These are phyloP conservation scores for Tricholoma furcatifolium DNA, from an alignment of 768 basidiomycete species.

Conservation along the genomic window DNA sequence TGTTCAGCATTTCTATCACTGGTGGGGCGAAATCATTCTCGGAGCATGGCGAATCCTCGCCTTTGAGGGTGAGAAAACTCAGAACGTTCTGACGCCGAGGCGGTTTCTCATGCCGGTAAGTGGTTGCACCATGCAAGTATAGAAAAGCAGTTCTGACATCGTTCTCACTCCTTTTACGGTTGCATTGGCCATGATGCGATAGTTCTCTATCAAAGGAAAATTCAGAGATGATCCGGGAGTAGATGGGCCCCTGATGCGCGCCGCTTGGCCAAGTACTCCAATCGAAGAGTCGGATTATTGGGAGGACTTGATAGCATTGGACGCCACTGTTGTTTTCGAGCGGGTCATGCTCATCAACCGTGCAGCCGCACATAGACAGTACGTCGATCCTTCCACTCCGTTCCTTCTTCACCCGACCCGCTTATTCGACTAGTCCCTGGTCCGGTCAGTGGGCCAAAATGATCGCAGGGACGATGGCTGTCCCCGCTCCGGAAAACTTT, in stretches of 20 bases:
- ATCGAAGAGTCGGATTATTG: constrained; percentile 64
- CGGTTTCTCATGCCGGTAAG: constrained; percentile 37
- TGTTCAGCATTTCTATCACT: constrained; percentile 43
- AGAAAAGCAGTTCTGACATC: not conserved
- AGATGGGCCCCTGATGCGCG: constrained; percentile 62
- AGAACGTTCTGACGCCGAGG: constrained; percentile 21
- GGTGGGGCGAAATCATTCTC: constrained; percentile 47
- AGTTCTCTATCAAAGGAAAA: constrained; percentile 26
- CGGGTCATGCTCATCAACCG: constrained; percentile 62
- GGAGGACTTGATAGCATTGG: constrained; percentile 48
- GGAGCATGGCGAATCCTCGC: constrained; percentile 42
- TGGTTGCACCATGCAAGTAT: not conserved
- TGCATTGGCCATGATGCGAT: not conserved
- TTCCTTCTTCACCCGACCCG: constrained; percentile 1
- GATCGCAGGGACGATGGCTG: constrained; percentile 31
- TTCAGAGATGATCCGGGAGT: constrained; percentile 66
- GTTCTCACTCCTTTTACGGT: not conserved
- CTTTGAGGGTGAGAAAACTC: constrained; percentile 17
- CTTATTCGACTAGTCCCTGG: constrained; percentile 22
- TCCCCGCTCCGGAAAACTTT: constrained; percentile 26
- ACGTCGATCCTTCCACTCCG: constrained; percentile 12
- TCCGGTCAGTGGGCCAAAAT: constrained; percentile 33
- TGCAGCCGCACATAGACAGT: constrained; percentile 54
- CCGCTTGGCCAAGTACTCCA: constrained; percentile 57
- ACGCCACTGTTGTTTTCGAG: constrained; percentile 57